Conservation (phyloP, 768 basidiomycete genomes). For the Mycena latifolia region DNA sequence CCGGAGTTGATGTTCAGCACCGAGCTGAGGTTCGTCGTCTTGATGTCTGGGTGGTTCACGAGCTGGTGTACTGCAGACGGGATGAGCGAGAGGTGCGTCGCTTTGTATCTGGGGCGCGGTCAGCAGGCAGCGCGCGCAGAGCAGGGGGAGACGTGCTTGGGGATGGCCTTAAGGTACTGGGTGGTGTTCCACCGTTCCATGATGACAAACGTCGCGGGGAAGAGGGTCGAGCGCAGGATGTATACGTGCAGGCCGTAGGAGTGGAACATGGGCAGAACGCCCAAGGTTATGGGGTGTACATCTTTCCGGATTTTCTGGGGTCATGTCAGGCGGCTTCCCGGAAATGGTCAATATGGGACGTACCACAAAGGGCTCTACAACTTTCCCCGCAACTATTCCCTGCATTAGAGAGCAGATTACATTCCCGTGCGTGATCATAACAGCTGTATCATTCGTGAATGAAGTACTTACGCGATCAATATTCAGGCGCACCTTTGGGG, state of each 20-base stretch:
- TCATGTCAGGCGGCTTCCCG: neutral
- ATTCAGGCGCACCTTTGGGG: slow-evolving; percentile 68
- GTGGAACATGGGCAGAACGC: slow-evolving; percentile 78
- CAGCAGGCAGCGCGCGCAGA: neutral
- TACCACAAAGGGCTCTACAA: slow-evolving; percentile 53
- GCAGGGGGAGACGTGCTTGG: slow-evolving; percentile 65
- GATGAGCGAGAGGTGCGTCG: slow-evolving; percentile 63
- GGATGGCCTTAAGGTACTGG: slow-evolving; percentile 62
- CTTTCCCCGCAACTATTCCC: slow-evolving; percentile 44
- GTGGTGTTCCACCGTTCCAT: slow-evolving; percentile 74
- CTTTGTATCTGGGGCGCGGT: slow-evolving; percentile 58
- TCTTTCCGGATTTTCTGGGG: slow-evolving; percentile 37
- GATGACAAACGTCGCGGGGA: slow-evolving; percentile 63
- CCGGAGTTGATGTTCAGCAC: slow-evolving; percentile 61
- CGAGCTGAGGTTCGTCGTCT: slow-evolving; percentile 66
- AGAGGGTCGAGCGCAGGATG: slow-evolving; percentile 60
- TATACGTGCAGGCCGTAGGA: slow-evolving; percentile 70
- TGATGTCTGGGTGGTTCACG: slow-evolving; percentile 64
- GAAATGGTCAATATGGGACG: slow-evolving; percentile 28
- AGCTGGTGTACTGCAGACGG: slow-evolving; percentile 78
- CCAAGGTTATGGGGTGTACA: slow-evolving; percentile 58
- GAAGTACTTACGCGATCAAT: neutral
- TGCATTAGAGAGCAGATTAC: slow-evolving; percentile 60
- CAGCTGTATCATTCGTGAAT: slow-evolving; percentile 55
- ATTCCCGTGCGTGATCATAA: slow-evolving; percentile 83